A percentile compares a stretch with the other conserved stretches of the same genome.
phyloP scores from a whole-genome alignment of 495 filamentous ascomycete genomes.

The Talaromyces borbonicus region DNA sequence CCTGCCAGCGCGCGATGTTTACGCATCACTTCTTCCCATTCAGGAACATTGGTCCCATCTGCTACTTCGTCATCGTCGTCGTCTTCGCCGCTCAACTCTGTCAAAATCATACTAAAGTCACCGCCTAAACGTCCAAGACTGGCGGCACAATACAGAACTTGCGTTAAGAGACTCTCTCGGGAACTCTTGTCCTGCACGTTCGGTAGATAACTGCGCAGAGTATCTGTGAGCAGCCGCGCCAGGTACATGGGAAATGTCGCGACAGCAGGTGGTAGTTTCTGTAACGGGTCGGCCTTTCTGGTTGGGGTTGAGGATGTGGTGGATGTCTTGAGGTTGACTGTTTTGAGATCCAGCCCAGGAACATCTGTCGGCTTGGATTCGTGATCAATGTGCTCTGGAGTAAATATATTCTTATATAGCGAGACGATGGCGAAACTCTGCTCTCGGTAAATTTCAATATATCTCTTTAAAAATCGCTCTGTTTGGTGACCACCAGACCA shows the following conservation, averaged over 20 bases:
- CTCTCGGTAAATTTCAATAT: conserved; percentile 96
- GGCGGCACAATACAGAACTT: conserved; percentile 90
- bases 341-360: conserved; percentile 23
- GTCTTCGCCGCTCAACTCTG: conserved; percentile 52
- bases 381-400: conserved; percentile 34
- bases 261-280: conserved; percentile 63
- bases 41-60: conserved; percentile 32
- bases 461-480: conserved; percentile 86
- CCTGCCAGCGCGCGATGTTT: conserved; percentile 83
- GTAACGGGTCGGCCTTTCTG: conserved; percentile 45
- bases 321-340: conserved; percentile 15
- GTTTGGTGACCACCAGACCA: conserved; percentile 84
- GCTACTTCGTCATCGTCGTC: conserved; percentile 37
- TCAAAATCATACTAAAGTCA: conserved; percentile 84
- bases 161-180: conserved; percentile 79
- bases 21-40: conserved; percentile 89
- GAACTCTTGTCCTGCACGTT: conserved; percentile 72
- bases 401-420: conserved; percentile 86
- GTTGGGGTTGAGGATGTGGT: conserved; percentile 13
- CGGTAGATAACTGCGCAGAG: conserved; percentile 68
- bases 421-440: conserved; percentile 93
- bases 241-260: conserved; percentile 80
- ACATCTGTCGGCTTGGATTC: conserved; percentile 25
- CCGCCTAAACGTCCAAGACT: conserved; percentile 86
- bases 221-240: conserved; percentile 71